Base-by-base conservation (phyloP, 2,329 filamentous ascomycete species). In the Plectosphaerella plurivora region DNA sequence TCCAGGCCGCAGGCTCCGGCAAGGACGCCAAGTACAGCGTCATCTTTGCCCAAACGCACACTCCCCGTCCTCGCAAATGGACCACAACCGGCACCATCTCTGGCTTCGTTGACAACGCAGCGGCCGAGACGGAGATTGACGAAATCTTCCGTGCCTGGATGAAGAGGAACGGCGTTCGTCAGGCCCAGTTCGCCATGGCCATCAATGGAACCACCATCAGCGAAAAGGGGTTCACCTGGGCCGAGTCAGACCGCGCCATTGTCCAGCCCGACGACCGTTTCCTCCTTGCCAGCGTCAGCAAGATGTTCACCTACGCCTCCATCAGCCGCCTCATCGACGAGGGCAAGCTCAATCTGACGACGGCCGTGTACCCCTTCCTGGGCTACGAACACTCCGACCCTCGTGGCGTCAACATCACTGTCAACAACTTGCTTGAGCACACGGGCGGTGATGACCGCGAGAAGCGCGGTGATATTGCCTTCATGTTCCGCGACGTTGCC, bases 251-350 rank as follows among this genome's bases (percentile, higher is more conserved):
- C 42, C 53, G 54, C 8, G 53, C 51, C 10, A 37, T 53, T 14
- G 54, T 58, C 2, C 5, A 45, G 20, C 51, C 47, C 2, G 42
- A 55, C 10, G 53, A 58, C 35, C 16, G 50, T 22, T 59, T 59
- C 22, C 46, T 59, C 10, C 37, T 58, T 4, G 54, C 53, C 18
- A 58, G 54, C 33, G 22, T 59, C 4, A 55, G 56, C 36, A 59
- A 59, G 33, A 53, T 58, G 22, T 59, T 57, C 41, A 24, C 50
- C 11, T 49, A 58, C 37, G 57, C 56, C 8, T 51, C 56, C 20
- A 45, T 59, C 20, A 37, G 14, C 22, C 39, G 55, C 44, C 47
- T 58, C 18, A 35, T 58, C 14, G 42, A 52, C 16, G 33, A 57
- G n/a, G 47, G 51, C 12, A 44, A 37, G 20, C 44, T 59, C 18